Percentiles rank a stretch among this genome's conserved stretches.
Conservation (phyloP, 2,329 filamentous ascomycete species). For the Cytospora piceicola region DNA sequence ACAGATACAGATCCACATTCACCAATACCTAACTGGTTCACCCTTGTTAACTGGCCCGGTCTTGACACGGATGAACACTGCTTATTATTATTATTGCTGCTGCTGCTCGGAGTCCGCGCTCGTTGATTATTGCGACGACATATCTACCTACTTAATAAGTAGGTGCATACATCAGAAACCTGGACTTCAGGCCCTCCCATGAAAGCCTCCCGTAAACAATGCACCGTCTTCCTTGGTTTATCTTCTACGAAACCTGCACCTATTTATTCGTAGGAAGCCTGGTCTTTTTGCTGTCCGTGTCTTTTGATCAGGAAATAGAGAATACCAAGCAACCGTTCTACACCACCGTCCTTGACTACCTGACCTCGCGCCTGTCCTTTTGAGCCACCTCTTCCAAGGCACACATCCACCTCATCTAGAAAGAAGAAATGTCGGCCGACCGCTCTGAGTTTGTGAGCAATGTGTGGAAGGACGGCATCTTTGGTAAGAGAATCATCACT, state of each 20-base stretch:
- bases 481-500: conserved; percentile 58
- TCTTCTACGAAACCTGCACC: conserved; percentile 20
- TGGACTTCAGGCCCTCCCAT: neutral
- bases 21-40: too few species aligned
- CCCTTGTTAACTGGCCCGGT: too few species aligned
- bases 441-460: conserved; percentile 74
- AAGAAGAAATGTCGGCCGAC: conserved; percentile 30
- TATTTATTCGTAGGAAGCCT: conserved; percentile 26
- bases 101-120: neutral
- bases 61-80: too few species aligned
- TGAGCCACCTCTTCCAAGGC: conserved; percentile 3
- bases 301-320: conserved; percentile 20
- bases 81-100: too few species aligned
- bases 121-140: neutral
- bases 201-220: conserved; percentile 4
- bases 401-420: neutral
- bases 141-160: too few species aligned
- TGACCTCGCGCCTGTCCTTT: conserved; percentile 8
- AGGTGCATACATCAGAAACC: too few species aligned
- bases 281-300: conserved; percentile 24
- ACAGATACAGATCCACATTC: too few species aligned
- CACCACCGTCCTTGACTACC: conserved; percentile 10
- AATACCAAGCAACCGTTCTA: conserved; percentile 7
- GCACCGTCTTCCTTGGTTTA: conserved; percentile 9
- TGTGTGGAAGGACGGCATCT: conserved; percentile 86